Conservation (phyloP, 495 filamentous ascomycete species). For the Massariosphaeria phaeospora region DNA sequence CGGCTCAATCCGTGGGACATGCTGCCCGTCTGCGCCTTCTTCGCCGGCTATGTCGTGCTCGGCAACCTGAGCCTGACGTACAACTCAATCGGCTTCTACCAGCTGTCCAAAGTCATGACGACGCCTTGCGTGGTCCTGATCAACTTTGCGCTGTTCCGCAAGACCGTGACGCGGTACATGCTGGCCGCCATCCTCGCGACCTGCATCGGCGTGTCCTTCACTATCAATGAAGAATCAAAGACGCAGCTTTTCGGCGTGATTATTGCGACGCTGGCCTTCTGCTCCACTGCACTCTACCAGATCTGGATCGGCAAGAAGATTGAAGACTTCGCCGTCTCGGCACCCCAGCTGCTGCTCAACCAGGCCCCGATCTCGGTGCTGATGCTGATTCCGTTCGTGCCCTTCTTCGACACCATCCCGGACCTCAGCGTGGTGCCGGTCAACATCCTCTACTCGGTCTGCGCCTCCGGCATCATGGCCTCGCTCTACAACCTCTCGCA, state of each 20-base stretch:
- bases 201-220: constrained; percentile 32
- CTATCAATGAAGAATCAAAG: constrained; percentile 31
- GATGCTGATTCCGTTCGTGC: constrained; percentile 37
- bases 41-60: constrained; percentile 41
- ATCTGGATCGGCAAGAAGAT: constrained; percentile 45
- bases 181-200: constrained; percentile 28
- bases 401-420: constrained; percentile 39
- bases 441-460: constrained; percentile 34
- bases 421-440: constrained; percentile 34
- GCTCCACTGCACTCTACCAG: constrained; percentile 41
- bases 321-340: constrained; percentile 38
- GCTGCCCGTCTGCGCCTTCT: constrained; percentile 42
- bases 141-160: constrained; percentile 39
- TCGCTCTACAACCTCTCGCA: constrained; percentile 35
- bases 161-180: constrained; percentile 37
- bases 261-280: constrained; percentile 39
- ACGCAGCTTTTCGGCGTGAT: constrained; percentile 37
- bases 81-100: constrained; percentile 43
- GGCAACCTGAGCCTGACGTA: constrained; percentile 41
- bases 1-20: constrained; percentile 39
- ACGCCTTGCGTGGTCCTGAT: constrained; percentile 41
- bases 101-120: constrained; percentile 43
- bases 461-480: constrained; percentile 38
- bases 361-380: constrained; percentile 42
- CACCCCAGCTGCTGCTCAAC: constrained; percentile 40